A percentile compares a stretch with the other conserved stretches of the same genome.
These are phyloP conservation scores for Somion occarium DNA, from an alignment of 1,284 basidiomycete genomes.

Conservation along the genomic window DNA sequence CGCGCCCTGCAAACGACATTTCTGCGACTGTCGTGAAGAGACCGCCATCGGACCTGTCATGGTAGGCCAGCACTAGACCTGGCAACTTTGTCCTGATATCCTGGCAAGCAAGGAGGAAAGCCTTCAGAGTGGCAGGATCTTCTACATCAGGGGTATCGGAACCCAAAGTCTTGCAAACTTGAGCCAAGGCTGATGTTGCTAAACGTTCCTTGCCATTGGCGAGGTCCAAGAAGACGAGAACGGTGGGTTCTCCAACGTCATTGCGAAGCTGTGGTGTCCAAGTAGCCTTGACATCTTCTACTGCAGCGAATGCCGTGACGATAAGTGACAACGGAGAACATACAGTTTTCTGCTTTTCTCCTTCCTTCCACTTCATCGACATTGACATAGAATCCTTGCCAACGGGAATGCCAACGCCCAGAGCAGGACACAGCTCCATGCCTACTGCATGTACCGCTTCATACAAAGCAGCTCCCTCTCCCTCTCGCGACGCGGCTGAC, in stretches of 20 bases:
- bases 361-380: constrained; percentile 90
- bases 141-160: constrained; percentile 89
- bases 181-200: constrained; percentile 93
- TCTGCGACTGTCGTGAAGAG: constrained; percentile 90
- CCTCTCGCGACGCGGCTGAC: constrained; percentile 88
- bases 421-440: constrained; percentile 90
- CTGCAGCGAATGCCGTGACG: constrained; percentile 92
- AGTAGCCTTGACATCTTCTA: constrained; percentile 74
- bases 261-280: constrained; percentile 92
- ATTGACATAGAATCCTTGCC: constrained; percentile 99
- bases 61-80: constrained; percentile 85
- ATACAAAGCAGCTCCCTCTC: constrained; percentile 90
- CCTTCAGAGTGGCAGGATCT: constrained; percentile 67
- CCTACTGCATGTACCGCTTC: constrained; percentile 93
- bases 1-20: constrained; percentile 93
- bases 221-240: constrained; percentile 88
- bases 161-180: constrained; percentile 93
- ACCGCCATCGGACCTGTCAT: constrained; percentile 97
- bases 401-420: constrained; percentile 94
- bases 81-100: constrained; percentile 56
- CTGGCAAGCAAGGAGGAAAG: constrained; percentile 81
- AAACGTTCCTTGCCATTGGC: constrained; percentile 81
- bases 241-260: constrained; percentile 60
- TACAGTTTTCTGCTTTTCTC: constrained; percentile 71
- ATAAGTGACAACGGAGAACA: constrained; percentile 90